phyloP scores from a whole-genome alignment of 2,329 filamentous ascomycete species.

The Trematosphaeria pertusa region DNA sequence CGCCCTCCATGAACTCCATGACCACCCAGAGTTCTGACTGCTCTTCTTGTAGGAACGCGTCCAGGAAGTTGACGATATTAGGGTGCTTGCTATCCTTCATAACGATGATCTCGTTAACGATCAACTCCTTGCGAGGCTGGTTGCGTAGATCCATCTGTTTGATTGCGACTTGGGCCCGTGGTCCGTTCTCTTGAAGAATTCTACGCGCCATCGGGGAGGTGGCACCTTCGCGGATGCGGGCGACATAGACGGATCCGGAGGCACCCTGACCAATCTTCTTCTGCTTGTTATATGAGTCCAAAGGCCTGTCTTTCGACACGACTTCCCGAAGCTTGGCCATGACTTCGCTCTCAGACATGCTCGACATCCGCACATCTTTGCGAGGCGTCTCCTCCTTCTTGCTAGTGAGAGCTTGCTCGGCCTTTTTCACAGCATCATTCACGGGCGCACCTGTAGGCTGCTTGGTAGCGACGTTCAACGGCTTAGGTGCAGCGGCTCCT shows the following conservation, averaged over 20 bases:
- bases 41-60: constrained; percentile 95
- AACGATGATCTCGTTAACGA: constrained; percentile 99
- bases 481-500: constrained; percentile 59
- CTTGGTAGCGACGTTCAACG: constrained; percentile 60
- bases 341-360: constrained; percentile 95
- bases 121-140: constrained; percentile 95
- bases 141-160: constrained; percentile 99
- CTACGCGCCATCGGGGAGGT: constrained; percentile 81
- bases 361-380: constrained; percentile 97
- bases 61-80: constrained; percentile 99
- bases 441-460: constrained; percentile 57
- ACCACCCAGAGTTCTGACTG: constrained; percentile 98
- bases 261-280: constrained; percentile 99
- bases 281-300: constrained; percentile 96
- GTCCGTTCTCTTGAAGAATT: constrained; percentile 78
- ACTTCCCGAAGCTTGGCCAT: constrained; percentile 95
- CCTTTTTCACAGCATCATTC: constrained; percentile 80
- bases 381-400: constrained; percentile 79
- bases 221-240: constrained; percentile 88
- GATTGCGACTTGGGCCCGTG: constrained; percentile 90
- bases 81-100: constrained; percentile 99
- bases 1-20: constrained; percentile 99
- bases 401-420: constrained; percentile 81
- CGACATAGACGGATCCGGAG: constrained; percentile 96
- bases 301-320: constrained; percentile 93